Evolutionary conservation across 306 rosid species (phyloP).

Genomic region (Castanea crenata): DNA sequence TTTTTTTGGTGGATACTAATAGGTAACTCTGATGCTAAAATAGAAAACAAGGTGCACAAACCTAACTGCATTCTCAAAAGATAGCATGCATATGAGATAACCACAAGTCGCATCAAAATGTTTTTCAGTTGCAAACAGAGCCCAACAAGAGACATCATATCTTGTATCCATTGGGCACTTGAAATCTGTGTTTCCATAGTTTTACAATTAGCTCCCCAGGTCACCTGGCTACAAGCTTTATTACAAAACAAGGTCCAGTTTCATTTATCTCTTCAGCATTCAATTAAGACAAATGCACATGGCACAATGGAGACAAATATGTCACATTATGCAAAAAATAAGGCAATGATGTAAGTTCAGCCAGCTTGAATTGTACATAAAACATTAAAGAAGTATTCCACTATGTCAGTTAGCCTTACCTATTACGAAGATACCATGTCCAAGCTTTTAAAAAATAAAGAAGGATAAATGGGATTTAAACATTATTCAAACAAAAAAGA

Average conservation of each 20-base stretch:
- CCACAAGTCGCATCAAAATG: neutral
- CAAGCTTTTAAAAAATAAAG: neutral
- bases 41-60: too few species aligned
- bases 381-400: neutral
- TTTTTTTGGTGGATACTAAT: too few species aligned
- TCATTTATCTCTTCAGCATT: neutral
- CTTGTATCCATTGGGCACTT: neutral
- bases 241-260: neutral
- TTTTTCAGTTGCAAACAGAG: neutral
- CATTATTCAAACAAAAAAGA: neutral
- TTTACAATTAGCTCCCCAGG: neutral
- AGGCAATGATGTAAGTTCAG: neutral
- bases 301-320: neutral
- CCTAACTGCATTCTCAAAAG: too few species aligned
- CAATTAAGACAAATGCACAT: neutral
- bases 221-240: neutral
- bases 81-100: neutral
- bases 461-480: neutral
- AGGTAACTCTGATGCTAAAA: too few species aligned
- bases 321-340: neutral
- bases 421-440: neutral
- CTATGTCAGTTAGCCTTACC: neutral
- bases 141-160: neutral
- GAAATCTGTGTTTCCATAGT: neutral
- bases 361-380: neutral